Evolutionary conservation across 129 eudicot species (phyloP), one percentile per base, ranked within the genome.

Genomic region (Flaveria ramosissima): DNA sequence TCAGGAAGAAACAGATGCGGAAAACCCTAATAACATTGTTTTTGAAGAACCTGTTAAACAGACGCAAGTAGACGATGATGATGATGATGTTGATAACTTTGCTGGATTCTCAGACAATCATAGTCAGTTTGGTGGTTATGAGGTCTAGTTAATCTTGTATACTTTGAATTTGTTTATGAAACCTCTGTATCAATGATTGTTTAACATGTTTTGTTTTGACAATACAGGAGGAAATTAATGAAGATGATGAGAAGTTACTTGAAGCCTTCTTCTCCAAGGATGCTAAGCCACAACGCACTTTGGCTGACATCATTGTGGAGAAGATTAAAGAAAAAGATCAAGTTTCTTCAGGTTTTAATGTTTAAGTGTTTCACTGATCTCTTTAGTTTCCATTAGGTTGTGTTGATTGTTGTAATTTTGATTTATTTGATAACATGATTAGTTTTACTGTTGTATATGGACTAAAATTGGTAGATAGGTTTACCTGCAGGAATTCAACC

Each of bases 161-260:
- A 23, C 6, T 41, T 26, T 2, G 46, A 2, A 13, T 67, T 36
- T 36, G 41, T 5, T 36, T 36, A 36, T 36, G 41, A 36, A 36
- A 36, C 41, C 7, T 36, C 41, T 36, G 7, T 36, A 45, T 45
- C 50, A 45, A 11, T 45, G 7, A 42, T 50, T 53, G 13, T 2
- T 14, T 42, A 61, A 24, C 23, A 24, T 65, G 72, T 53, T 27
- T 1, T 75, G 21, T 32, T 80, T 48, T 36, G 43, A 68, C 13
- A 32, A 46, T 12, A 41, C 82, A 91, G 96, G 98, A 85, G 52
- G 85, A 89, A 57, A 79, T 91, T 57, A 86, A 93, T 16, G 96
- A 91, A 76, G 96, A 87, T 63, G 98, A 91, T 47, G 97, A 89
- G 80, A 89, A 84, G 82, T 61, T 94, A 68, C 78, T 94, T 66